Evolutionary conservation across 139 green algal species (phyloP).

Genomic region (Micromonas pusilla): DNA sequence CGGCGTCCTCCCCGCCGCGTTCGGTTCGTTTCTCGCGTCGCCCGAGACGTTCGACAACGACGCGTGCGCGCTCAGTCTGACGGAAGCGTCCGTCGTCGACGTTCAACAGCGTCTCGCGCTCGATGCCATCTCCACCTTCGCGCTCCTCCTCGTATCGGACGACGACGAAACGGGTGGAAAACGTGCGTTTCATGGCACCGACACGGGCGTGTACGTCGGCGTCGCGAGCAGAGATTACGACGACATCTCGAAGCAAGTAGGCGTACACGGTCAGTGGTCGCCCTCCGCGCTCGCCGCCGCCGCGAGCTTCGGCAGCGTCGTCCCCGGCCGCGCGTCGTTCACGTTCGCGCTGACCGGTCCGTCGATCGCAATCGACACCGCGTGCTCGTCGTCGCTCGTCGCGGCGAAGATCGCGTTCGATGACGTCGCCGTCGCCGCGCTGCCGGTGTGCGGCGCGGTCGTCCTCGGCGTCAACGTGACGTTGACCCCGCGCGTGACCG

Average conservation of each 20-base stretch:
- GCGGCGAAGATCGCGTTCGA: conserved; percentile 59
- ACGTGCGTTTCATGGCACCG: neutral
- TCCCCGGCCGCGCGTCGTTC: conserved; percentile 49
- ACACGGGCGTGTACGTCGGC: conserved; percentile 10
- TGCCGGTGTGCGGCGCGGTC: no score
- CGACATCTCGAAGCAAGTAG: neutral
- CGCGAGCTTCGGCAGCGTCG: conserved; percentile 45
- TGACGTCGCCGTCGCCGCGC: no score
- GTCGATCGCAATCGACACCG: conserved; percentile 55
- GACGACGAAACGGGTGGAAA: no score
- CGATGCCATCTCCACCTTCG: neutral
- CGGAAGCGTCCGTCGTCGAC: no score
- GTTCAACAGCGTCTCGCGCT: neutral
- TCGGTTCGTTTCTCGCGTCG: no score
- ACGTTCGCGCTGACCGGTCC: conserved; percentile 41
- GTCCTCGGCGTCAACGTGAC: conserved; percentile 63
- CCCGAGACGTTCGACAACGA: no score
- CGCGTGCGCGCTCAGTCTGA: no score
- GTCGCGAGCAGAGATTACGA: conserved; percentile 27
- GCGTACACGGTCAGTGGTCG: no score
- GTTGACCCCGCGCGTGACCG: conserved; percentile 38
- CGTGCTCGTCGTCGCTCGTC: conserved; percentile 71
- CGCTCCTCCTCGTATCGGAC: neutral
- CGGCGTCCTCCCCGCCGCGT: no score
- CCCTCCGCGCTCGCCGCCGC: no score